Conservation (phyloP, 192 early-diverging fungal species). For the Podila minutissima region DNA sequence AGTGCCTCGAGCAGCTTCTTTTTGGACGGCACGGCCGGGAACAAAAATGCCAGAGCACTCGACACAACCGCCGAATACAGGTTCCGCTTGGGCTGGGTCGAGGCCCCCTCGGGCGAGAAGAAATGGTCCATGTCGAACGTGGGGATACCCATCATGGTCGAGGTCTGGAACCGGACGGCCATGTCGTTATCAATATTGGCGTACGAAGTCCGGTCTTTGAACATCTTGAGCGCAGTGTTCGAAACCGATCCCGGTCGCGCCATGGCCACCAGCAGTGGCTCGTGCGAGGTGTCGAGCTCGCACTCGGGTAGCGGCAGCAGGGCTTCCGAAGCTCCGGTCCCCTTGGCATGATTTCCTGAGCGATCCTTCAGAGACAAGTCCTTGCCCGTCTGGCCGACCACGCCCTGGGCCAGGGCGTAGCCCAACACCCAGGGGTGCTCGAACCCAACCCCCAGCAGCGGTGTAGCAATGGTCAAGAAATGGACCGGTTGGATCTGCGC, state of each 20-base stretch:
- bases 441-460: slow-evolving; percentile 52
- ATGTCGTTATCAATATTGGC: slow-evolving; percentile 62
- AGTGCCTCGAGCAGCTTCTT: slow-evolving; percentile 20
- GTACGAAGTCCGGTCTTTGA: slow-evolving; percentile 53
- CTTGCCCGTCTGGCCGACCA: slow-evolving; percentile 60
- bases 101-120: slow-evolving; percentile 28
- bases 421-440: slow-evolving; percentile 53
- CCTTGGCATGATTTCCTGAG: slow-evolving; percentile 1
- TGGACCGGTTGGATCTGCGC: slow-evolving; percentile 46
- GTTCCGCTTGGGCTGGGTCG: slow-evolving; percentile 10
- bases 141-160: slow-evolving; percentile 33
- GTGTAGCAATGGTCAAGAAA: slow-evolving; percentile 60
- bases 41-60: slow-evolving; percentile 10
- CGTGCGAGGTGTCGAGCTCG: slow-evolving; percentile 15
- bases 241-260: slow-evolving; percentile 44
- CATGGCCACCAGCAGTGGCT: slow-evolving; percentile 54
- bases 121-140: slow-evolving; percentile 42
- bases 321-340: neutral
- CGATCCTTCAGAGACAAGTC: slow-evolving; percentile 45
- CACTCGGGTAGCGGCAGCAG: slow-evolving; percentile 12
- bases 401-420: slow-evolving; percentile 38
- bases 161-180: slow-evolving; percentile 53
- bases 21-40: slow-evolving; percentile 20
- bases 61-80: slow-evolving; percentile 18
- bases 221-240: slow-evolving; percentile 39